phyloP scores from a whole-genome alignment of 2,329 filamentous ascomycete species.

The Pseudomassariella vexata region DNA sequence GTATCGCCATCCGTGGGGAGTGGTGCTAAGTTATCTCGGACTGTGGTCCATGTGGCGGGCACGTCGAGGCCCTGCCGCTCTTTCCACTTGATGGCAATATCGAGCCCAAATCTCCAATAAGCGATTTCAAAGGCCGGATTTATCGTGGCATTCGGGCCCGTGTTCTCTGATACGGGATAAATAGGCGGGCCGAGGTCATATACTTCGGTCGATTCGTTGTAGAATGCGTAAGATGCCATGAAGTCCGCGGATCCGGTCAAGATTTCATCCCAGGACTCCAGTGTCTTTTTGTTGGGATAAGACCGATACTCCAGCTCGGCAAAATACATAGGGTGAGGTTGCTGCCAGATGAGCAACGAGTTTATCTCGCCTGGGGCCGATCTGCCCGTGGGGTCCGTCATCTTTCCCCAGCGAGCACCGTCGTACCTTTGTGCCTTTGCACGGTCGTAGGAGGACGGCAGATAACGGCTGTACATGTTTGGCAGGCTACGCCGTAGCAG shows the following conservation, averaged over 20 bases:
- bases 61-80: conserved; percentile 34
- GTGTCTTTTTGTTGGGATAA: conserved; percentile 33
- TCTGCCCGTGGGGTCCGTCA: conserved; percentile 50
- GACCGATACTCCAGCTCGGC: conserved; percentile 49
- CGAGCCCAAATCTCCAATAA: conserved; percentile 57
- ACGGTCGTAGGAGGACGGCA: conserved; percentile 29
- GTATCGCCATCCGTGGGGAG: conserved; percentile 43
- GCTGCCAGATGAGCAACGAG: conserved; percentile 56
- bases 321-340: conserved; percentile 56
- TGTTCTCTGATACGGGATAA: conserved; percentile 49
- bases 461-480: conserved; percentile 39
- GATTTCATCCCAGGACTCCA: conserved; percentile 47
- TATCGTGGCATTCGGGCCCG: conserved; percentile 46
- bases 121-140: conserved; percentile 57
- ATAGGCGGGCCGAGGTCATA: conserved; percentile 45
- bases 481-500: conserved; percentile 39
- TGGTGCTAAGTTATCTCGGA: conserved; percentile 46
- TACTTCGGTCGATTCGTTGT: conserved; percentile 41
- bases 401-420: conserved; percentile 44
- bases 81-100: conserved; percentile 48
- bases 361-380: conserved; percentile 57
- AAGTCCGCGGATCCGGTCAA: conserved; percentile 49
- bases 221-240: conserved; percentile 53
- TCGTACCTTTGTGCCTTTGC: conserved; percentile 34
- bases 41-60: conserved; percentile 39